These are phyloP conservation scores for Penicillium vulpinum DNA, from an alignment of 2,329 filamentous ascomycete genomes.

Conservation along the genomic window DNA sequence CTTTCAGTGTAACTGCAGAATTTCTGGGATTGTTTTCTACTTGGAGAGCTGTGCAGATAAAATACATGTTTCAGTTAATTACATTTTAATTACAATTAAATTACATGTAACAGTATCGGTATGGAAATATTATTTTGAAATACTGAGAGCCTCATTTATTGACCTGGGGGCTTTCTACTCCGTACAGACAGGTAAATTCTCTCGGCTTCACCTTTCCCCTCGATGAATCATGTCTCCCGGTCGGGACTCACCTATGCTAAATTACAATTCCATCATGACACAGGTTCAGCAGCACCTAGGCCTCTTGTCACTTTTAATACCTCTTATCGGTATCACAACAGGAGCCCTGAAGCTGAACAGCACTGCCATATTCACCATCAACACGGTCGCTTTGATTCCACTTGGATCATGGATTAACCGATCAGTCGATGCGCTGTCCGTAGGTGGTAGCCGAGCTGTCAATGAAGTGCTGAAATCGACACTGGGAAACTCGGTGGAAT, in stretches of 20 bases:
- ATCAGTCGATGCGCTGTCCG: slow-evolving; percentile 77
- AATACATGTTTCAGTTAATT: not conserved
- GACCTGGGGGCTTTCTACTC: not conserved
- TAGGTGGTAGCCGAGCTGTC: slow-evolving; percentile 64
- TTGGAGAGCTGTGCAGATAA: not conserved
- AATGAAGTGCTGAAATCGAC: slow-evolving; percentile 81
- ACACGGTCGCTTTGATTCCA: slow-evolving; percentile 83
- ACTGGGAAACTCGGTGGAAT: slow-evolving; percentile 80
- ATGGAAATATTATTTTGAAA: not conserved
- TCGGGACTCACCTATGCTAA: not conserved
- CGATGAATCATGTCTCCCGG: not conserved
- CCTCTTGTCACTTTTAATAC: slow-evolving; percentile 70
- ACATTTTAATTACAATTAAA: not conserved
- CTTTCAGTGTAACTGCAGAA: not conserved
- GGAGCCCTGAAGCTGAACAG: slow-evolving; percentile 59
- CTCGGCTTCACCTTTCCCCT: not conserved
- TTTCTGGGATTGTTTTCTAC: not conserved
- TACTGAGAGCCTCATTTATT: not conserved
- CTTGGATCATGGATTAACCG: slow-evolving; percentile 75
- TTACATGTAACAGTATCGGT: not conserved
- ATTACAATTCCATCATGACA: not conserved
- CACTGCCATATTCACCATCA: slow-evolving; percentile 71
- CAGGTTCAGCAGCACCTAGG: not conserved
- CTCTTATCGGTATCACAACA: slow-evolving; percentile 72
- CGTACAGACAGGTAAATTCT: not conserved